phyloP scores from a whole-genome alignment of 441 rosid genomes.

The Populus hybrid region DNA sequence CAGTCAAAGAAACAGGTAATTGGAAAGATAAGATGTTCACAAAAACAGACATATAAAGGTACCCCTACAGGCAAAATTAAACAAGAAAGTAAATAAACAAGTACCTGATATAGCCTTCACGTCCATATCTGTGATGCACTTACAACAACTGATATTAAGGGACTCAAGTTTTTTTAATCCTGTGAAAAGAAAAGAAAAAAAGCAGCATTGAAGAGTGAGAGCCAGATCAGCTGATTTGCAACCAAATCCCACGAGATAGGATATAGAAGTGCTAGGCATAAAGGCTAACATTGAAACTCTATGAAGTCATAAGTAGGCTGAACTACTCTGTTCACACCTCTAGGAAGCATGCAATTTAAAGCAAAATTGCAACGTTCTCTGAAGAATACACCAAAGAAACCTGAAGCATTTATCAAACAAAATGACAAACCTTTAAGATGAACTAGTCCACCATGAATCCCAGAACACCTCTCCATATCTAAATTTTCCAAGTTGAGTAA shows the following conservation, averaged over 20 bases:
- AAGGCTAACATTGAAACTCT: background rate
- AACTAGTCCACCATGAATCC: constrained; percentile 69
- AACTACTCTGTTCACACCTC: background rate
- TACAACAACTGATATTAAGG: constrained; percentile 72
- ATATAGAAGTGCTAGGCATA: background rate
- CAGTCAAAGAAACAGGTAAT: background rate
- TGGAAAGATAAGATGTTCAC: background rate
- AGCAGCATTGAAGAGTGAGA: background rate
- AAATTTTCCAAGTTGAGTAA: constrained; percentile 68
- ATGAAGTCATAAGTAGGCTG: background rate
- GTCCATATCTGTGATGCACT: constrained; percentile 70
- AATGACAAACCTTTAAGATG: constrained; percentile 61
- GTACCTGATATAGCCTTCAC: constrained; percentile 67
- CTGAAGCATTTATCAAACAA: background rate
- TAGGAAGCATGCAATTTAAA: background rate
- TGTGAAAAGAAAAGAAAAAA: constrained; percentile 21
- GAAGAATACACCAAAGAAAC: background rate
- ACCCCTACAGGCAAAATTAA: background rate
- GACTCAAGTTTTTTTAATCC: constrained; percentile 64
- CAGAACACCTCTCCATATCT: constrained; percentile 88
- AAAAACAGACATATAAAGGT: background rate
- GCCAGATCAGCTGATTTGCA: background rate
- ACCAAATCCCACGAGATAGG: background rate
- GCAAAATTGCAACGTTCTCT: background rate
- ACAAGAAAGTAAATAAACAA: background rate